Conservation (phyloP, 192 early-diverging fungal genomes). For the Gaertneriomyces sp. region DNA sequence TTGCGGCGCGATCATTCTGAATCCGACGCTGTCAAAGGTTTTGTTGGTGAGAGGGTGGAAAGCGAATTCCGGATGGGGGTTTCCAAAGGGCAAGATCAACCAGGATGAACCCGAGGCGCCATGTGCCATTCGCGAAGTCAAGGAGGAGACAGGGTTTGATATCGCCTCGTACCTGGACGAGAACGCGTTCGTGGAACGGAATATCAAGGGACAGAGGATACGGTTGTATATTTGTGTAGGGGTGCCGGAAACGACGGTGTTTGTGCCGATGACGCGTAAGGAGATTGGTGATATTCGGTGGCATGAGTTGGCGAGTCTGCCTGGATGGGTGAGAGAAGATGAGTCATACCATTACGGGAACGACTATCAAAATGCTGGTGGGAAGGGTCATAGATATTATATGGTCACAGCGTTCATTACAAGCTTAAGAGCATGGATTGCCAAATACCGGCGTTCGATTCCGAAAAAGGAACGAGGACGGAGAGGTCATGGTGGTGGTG, state of each 20-base stretch:
- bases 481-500: slow-evolving; percentile 30
- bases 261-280: slow-evolving; percentile 81
- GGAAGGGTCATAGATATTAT: slow-evolving; percentile 40
- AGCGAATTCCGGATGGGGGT: slow-evolving; percentile 88
- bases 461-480: slow-evolving; percentile 11
- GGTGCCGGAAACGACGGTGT: slow-evolving; percentile 75
- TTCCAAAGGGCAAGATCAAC: slow-evolving; percentile 98
- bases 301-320: slow-evolving; percentile 41
- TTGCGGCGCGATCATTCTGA: slow-evolving; percentile 95
- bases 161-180: slow-evolving; percentile 59
- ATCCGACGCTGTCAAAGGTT: slow-evolving; percentile 68
- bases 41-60: slow-evolving; percentile 94
- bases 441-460: slow-evolving; percentile 15
- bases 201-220: slow-evolving; percentile 85
- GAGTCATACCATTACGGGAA: not conserved
- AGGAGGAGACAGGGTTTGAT: slow-evolving; percentile 95
- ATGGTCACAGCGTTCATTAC: slow-evolving; percentile 48
- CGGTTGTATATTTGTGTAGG: slow-evolving; percentile 87
- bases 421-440: slow-evolving; percentile 42
- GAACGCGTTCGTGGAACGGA: slow-evolving; percentile 82
- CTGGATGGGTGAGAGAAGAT: slow-evolving; percentile 38
- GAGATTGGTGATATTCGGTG: slow-evolving; percentile 80
- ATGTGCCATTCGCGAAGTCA: slow-evolving; percentile 90
- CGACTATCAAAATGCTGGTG: not conserved
- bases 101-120: slow-evolving; percentile 83